Evolutionary conservation across 1,139 yeast species (phyloP).

Genomic region (Yamadazyma trypodendri): DNA sequence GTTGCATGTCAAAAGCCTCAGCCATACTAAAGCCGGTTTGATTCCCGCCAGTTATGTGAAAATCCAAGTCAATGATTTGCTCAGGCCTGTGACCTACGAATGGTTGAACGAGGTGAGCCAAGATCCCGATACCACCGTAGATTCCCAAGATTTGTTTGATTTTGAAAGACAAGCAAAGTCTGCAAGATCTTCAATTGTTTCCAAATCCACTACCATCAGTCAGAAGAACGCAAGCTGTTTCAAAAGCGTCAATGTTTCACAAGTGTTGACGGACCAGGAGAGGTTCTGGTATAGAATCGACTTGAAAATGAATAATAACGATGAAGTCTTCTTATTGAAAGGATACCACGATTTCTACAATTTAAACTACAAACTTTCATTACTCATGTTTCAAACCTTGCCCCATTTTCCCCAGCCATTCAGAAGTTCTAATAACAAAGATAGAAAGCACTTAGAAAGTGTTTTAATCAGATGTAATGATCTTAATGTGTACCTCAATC

Average conservation of each 20-base stretch:
- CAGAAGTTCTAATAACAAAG: slow-evolving; percentile 13
- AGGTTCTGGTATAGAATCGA: slow-evolving; percentile 47
- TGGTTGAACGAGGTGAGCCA: slow-evolving; percentile 31
- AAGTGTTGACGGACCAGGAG: slow-evolving; percentile 34
- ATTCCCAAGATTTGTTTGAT: slow-evolving; percentile 15
- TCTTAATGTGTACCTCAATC: slow-evolving; percentile 34
- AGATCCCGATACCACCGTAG: slow-evolving; percentile 5
- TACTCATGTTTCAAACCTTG: slow-evolving; percentile 18
- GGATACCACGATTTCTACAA: slow-evolving; percentile 47
- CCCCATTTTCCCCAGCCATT: slow-evolving; percentile 44
- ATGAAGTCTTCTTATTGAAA: slow-evolving; percentile 31
- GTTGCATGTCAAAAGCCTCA: slow-evolving; percentile 41
- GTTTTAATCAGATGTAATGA: slow-evolving; percentile 30
- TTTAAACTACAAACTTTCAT: slow-evolving; percentile 28
- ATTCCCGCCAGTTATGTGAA: slow-evolving; percentile 45
- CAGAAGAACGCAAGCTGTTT: too few species aligned
- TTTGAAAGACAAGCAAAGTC: slow-evolving; percentile 16
- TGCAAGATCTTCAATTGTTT: neutral
- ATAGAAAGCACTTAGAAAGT: slow-evolving; percentile 20
- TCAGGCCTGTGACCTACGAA: slow-evolving; percentile 36
- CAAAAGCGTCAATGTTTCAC: slow-evolving; percentile 29
- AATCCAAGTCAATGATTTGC: slow-evolving; percentile 41
- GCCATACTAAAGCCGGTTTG: slow-evolving; percentile 33
- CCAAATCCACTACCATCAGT: neutral
- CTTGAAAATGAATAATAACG: slow-evolving; percentile 30